A percentile compares a stretch with the other conserved stretches of the same genome.
Evolutionary conservation across 495 filamentous ascomycete genomes (phyloP).

Genomic region (Articulospora tetracladia): DNA sequence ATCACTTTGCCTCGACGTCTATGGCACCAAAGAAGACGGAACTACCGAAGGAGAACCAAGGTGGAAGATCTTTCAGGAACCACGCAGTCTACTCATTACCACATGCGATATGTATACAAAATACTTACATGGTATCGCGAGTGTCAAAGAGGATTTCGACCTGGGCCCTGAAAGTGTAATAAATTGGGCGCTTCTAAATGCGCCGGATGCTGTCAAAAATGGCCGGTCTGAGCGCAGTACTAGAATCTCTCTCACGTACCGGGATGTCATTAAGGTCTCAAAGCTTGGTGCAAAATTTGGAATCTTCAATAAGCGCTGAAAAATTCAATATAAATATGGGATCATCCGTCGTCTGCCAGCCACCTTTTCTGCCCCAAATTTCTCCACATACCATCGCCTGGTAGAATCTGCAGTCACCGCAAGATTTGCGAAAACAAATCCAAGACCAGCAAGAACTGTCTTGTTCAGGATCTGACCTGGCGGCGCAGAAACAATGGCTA

Average conservation of each 20-base stretch:
- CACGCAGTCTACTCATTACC: constrained; percentile 76
- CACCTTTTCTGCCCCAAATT: constrained; percentile 70
- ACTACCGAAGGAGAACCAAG: constrained; percentile 39
- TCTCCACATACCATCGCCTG: constrained; percentile 72
- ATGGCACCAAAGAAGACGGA: constrained; percentile 56
- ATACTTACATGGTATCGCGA: constrained; percentile 74
- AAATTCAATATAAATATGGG: constrained; percentile 63
- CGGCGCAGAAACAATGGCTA: constrained; percentile 73
- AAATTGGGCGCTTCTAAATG: constrained; percentile 79
- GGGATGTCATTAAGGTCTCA: constrained; percentile 86
- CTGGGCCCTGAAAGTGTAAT: constrained; percentile 60
- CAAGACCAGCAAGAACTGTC: constrained; percentile 62
- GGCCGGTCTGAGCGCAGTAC: constrained; percentile 61
- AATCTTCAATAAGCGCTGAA: constrained; percentile 46
- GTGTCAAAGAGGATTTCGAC: constrained; percentile 54
- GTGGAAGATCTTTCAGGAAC: constrained; percentile 82
- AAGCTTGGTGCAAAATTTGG: constrained; percentile 67
- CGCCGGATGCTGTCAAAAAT: constrained; percentile 46
- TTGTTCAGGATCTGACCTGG: constrained; percentile 57
- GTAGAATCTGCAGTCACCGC: constrained; percentile 77
- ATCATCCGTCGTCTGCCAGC: constrained; percentile 76
- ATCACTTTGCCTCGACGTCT: constrained; percentile 73
- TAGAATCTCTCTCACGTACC: constrained; percentile 84
- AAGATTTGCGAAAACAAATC: constrained; percentile 78
- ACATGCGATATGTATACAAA: constrained; percentile 63